These are phyloP conservation scores for Lentinula boryana DNA, from an alignment of 768 basidiomycete species.

Conservation along the genomic window DNA sequence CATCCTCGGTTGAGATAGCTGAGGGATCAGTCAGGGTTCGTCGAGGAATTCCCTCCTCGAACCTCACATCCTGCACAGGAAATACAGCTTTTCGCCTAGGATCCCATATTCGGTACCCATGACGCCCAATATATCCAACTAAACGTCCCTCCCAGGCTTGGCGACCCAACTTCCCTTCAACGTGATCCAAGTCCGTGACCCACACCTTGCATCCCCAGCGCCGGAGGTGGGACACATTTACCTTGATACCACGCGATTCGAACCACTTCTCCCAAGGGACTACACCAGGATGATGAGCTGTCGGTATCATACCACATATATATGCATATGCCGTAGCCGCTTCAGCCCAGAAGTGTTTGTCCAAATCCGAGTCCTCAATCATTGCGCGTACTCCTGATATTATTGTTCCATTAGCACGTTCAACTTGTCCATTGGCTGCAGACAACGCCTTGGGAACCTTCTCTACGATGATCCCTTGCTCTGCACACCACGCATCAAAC, in stretches of 20 bases:
- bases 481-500: not conserved
- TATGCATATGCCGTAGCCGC: not conserved
- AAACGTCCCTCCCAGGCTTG: conserved; percentile 10
- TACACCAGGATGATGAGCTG: not conserved
- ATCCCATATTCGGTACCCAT: conserved; percentile 9
- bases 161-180: conserved; percentile 8
- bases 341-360: not conserved
- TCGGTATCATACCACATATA: not conserved
- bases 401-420: not conserved
- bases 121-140: conserved; percentile 11
- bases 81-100: not conserved
- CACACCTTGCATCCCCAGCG: conserved; percentile 8
- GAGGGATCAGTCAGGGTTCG: not conserved
- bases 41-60: conserved; percentile 3
- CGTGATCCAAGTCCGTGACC: conserved; percentile 11
- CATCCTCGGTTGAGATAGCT: too few species aligned
- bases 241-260: too few species aligned
- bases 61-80: conserved; percentile 7
- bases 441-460: not conserved
- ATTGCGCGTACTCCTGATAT: not conserved
- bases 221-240: too few species aligned
- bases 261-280: not conserved
- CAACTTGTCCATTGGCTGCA: not conserved
- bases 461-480: not conserved
- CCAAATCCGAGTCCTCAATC: not conserved